Base-by-base conservation (phyloP, 495 filamentous ascomycete species). In the Podospora pseudopauciseta region DNA sequence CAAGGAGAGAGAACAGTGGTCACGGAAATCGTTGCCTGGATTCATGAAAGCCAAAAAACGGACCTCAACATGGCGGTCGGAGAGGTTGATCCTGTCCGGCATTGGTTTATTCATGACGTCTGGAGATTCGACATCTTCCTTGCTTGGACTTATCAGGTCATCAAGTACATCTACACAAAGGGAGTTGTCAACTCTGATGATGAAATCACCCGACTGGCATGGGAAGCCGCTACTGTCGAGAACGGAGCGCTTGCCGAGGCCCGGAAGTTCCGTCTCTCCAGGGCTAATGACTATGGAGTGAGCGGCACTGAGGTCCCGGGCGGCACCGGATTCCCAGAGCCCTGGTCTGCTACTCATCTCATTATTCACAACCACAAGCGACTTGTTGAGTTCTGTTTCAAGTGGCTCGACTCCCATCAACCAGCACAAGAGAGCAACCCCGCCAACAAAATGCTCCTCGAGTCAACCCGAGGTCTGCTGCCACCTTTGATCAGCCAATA, bases 91-190 rank as follows among this genome's bases (percentile, higher is more conserved):
- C 80, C 82, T 6, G 86, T 96, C 11, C 86, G 92, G 3, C 89
- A 91, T 64, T 97, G 89, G 89, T 94, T 97, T 71, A 81, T 92
- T 65, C 86, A 87, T 69, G 92, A 94, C 72, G 85, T 93, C 28
- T 86, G 85, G 77, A 85, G 84, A 32, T 82, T 96, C 71, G 89
- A 94, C 63, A 83, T 89, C 68, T 85, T 94, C 59, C 81, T 96
- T 30, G 88, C 90, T 9, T 93, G 88, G 88, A 88, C 88, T 6
- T 90, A 88, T 65, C 84, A 91, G 68, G 84, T 89, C 19, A 86
- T 96, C 72, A 89, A 90, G 71, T 82, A 87, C 23, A 79, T 87
- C 49, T 90, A 88, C 69, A 82, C 86, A 20, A 81, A 85, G 44
- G 82, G 81, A n/a, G 73, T 78, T 56, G 79, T 78, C 44, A 83